Evolutionary conservation across 2,329 filamentous ascomycete species (phyloP).

Genomic region (Pseudofabraea citricarpa): DNA sequence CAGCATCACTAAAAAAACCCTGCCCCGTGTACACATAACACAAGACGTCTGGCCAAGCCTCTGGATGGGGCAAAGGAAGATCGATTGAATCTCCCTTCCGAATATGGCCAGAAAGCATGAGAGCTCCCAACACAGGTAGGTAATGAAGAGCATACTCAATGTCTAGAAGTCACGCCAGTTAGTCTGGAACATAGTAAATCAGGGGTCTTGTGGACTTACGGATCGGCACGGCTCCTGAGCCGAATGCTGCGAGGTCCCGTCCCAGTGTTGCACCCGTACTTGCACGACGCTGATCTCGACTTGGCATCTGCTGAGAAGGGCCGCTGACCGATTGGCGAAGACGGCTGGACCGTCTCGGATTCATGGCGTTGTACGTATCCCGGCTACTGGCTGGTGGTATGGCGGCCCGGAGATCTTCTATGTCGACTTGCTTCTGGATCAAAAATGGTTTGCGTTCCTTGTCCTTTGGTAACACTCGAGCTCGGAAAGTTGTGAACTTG

Average conservation of each 20-base stretch:
- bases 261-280: constrained; percentile 1
- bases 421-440: constrained; percentile 45
- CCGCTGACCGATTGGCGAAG: constrained; percentile 8
- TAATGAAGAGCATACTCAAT: constrained; percentile 41
- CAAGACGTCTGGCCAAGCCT: constrained; percentile 51
- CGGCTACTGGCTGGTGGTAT: constrained; percentile 30
- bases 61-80: constrained; percentile 51
- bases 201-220: too few relatives aligned
- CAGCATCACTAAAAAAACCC: constrained; percentile 38
- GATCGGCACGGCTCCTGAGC: constrained; percentile 34
- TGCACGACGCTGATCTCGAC: constrained; percentile 1
- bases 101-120: constrained; percentile 51
- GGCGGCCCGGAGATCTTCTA: constrained; percentile 41
- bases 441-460: constrained; percentile 39
- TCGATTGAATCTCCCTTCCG: constrained; percentile 49
- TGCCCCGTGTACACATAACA: constrained; percentile 49
- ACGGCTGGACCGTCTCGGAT: constrained; percentile 15
- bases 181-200: too few relatives aligned
- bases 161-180: too few relatives aligned
- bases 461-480: constrained; percentile 36
- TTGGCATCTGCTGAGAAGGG: constrained; percentile 6
- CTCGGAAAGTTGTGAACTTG: constrained; percentile 33
- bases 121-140: constrained; percentile 48
- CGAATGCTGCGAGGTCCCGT: constrained; percentile 1
- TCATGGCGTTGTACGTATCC: not conserved